Evolutionary conservation across 164 flowering plant genomes (phyloP).

Genomic region (Warburgia ugandensis): DNA sequence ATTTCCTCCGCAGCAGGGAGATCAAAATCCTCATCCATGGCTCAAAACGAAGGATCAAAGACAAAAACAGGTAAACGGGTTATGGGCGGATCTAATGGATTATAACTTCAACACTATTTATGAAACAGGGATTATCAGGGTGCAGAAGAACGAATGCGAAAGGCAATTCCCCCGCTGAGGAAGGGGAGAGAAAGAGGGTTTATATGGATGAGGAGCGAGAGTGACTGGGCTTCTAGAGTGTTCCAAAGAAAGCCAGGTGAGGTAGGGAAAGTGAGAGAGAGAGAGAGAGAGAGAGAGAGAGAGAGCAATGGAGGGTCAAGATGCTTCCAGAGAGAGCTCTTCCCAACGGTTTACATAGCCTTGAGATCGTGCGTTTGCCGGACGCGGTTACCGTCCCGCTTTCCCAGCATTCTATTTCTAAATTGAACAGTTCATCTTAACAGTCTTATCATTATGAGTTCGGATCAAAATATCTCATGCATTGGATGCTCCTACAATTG

Average conservation of each 20-base stretch:
- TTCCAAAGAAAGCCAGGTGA: not conserved
- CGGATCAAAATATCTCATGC: no score
- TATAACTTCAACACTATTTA: no score
- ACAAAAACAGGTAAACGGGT: no score
- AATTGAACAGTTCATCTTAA: no score
- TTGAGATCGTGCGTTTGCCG: not conserved
- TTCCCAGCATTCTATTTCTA: no score
- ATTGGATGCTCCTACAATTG: no score
- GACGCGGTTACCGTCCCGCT: no score
- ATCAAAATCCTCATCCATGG: slow-evolving; percentile 45
- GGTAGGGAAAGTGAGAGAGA: no score
- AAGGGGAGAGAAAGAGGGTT: not conserved
- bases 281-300: not conserved
- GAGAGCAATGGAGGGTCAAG: not conserved
- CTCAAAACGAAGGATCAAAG: not conserved
- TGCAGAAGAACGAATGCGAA: no score
- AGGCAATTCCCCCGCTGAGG: not conserved
- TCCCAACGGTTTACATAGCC: not conserved
- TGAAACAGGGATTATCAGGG: no score
- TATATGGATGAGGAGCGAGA: not conserved
- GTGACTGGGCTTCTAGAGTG: slow-evolving; percentile 10
- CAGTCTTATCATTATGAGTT: no score
- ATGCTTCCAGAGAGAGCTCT: slow-evolving; percentile 9
- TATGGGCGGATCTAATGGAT: not conserved
- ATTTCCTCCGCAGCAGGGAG: slow-evolving; percentile 25